Evolutionary conservation across 805 yeast genomes (phyloP).

Genomic region (Kodamaea lidongshanica): DNA sequence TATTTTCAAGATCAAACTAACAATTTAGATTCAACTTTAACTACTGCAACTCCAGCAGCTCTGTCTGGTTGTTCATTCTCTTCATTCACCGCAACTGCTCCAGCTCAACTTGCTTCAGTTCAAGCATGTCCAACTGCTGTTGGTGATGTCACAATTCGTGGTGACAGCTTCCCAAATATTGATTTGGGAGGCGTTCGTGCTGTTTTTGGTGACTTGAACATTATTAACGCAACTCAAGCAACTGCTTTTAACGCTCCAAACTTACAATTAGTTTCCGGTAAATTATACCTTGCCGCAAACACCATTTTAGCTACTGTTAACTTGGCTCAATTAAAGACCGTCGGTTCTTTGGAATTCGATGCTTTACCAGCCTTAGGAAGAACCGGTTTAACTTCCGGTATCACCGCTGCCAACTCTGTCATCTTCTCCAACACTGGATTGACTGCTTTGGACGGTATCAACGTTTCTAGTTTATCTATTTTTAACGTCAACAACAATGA

Average conservation of each 20-base stretch:
- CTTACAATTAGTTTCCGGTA: conserved; percentile 68
- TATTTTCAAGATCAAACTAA: too few relatives aligned
- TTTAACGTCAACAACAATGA: conserved; percentile 90
- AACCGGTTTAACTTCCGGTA: conserved; percentile 62
- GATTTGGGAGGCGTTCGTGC: conserved; percentile 69
- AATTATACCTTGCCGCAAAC: conserved; percentile 54
- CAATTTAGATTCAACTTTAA: conserved; percentile 38
- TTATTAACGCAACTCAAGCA: conserved; percentile 61
- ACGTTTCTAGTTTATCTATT: conserved; percentile 38
- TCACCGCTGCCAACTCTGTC: conserved; percentile 67
- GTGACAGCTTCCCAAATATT: conserved; percentile 52
- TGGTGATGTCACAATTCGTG: conserved; percentile 71
- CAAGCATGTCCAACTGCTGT: conserved; percentile 71
- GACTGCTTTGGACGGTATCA: conserved; percentile 61
- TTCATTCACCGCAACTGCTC: conserved; percentile 66
- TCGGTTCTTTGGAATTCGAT: conserved; percentile 72
- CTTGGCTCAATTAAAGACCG: conserved; percentile 73
- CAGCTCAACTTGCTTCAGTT: conserved; percentile 68
- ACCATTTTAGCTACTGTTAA: conserved; percentile 62
- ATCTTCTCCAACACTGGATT: conserved; percentile 69
- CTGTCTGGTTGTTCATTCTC: conserved; percentile 61
- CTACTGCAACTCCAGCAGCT: conserved; percentile 51
- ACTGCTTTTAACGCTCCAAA: conserved; percentile 69
- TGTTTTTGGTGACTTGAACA: conserved; percentile 68
- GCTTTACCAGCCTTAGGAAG: conserved; percentile 79